phyloP scores from a whole-genome alignment of 108 stramenopile species.

The Cyclotella sp. region DNA sequence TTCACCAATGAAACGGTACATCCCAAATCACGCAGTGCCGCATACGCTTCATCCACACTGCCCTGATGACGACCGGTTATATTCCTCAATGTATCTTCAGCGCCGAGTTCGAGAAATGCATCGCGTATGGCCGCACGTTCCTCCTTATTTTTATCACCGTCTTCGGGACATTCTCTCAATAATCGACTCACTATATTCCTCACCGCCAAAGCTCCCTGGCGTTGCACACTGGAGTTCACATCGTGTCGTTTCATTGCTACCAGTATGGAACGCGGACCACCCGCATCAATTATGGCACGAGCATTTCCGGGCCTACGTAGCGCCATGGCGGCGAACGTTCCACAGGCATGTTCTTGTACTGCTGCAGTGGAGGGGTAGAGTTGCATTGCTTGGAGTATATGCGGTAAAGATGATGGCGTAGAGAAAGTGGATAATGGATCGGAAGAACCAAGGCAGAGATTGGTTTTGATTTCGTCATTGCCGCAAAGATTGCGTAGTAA shows the following conservation, averaged over 20 bases:
- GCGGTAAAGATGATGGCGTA: constrained; percentile 32
- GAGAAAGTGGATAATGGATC: constrained; percentile 50
- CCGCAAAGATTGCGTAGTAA: constrained; percentile 85
- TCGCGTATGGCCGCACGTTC: constrained; percentile 50
- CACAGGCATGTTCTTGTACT: constrained; percentile 88
- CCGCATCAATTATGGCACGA: constrained; percentile 54
- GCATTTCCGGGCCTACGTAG: constrained; percentile 85
- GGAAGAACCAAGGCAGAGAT: constrained; percentile 61
- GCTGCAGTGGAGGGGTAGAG: constrained; percentile 27
- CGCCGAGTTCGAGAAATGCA: constrained; percentile 72
- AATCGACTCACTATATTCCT: constrained; percentile 85
- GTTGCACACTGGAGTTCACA: constrained; percentile 63
- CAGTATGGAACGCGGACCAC: constrained; percentile 58
- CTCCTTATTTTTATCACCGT: constrained; percentile 7
- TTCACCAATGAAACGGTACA: constrained; percentile 60
- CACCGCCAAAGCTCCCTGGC: constrained; percentile 87
- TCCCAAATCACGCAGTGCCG: constrained; percentile 89
- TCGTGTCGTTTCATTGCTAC: constrained; percentile 77
- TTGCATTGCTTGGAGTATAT: constrained; percentile 58
- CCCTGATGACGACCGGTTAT: constrained; percentile 77
- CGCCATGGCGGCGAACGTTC: constrained; percentile 87
- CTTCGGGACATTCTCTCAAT: constrained; percentile 18
- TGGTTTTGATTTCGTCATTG: constrained; percentile 90
- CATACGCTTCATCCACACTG: constrained; percentile 92
- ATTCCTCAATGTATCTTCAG: constrained; percentile 72